A percentile compares a stretch with the other conserved stretches of the same genome.
phyloP scores from a whole-genome alignment of 192 early-diverging fungal species.

The Lunasporangiospora selenospora region DNA sequence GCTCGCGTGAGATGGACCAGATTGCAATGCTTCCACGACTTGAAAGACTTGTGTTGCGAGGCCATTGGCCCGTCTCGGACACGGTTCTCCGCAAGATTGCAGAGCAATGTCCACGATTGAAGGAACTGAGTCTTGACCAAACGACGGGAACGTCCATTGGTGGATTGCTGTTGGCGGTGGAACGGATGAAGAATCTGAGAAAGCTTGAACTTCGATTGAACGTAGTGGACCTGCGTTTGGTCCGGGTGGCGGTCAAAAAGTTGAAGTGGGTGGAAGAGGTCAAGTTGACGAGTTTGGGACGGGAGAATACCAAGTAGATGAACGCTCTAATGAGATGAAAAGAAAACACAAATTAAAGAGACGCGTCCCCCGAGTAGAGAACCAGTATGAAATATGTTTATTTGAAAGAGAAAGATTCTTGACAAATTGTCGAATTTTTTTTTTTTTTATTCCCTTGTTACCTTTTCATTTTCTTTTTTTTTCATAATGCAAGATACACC shows the following conservation, averaged over 20 bases:
- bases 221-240: conserved; percentile 26
- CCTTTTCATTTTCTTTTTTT: conserved; percentile 2
- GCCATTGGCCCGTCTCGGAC: conserved; percentile 25
- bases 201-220: conserved; percentile 11
- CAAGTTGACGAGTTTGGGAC: conserved; percentile 10
- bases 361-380: background rate
- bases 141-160: conserved; percentile 19
- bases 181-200: conserved; percentile 23
- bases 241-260: conserved; percentile 13
- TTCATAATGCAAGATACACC: no score
- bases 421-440: background rate
- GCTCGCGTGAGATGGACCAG: conserved; percentile 16
- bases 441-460: background rate
- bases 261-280: background rate
- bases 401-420: no score
- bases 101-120: conserved; percentile 13
- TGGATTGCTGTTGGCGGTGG: conserved; percentile 25
- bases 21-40: conserved; percentile 6
- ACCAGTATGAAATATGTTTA: no score
- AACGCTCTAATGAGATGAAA: background rate
- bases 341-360: background rate
- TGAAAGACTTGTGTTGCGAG: background rate
- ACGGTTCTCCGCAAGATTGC: conserved; percentile 17
- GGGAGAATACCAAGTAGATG: background rate
- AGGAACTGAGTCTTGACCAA: conserved; percentile 18